Percentiles rank a stretch among this genome's conserved stretches.
These are phyloP conservation scores for Penicillium canescens DNA, from an alignment of 495 filamentous ascomycete species.

Conservation along the genomic window DNA sequence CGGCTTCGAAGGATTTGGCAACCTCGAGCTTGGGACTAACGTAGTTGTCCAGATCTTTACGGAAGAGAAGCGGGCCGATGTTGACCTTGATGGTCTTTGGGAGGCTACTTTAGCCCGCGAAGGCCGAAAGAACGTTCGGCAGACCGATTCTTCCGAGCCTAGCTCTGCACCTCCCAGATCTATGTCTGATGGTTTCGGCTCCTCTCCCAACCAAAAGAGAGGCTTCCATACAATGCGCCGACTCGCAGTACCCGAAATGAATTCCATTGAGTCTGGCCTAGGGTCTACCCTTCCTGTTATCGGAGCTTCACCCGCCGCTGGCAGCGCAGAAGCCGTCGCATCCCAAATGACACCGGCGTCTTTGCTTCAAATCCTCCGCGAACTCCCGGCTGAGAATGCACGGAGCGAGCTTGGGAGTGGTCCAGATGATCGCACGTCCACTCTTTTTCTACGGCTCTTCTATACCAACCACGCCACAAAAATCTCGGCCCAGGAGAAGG, in stretches of 20 bases:
- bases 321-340: constrained; percentile 2
- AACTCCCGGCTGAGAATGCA: constrained; percentile 29
- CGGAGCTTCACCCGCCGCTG: background rate
- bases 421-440: constrained; percentile 43
- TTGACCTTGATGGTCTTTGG: constrained; percentile 86
- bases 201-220: constrained; percentile 19
- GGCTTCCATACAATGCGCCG: constrained; percentile 17
- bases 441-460: constrained; percentile 49
- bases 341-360: constrained; percentile 16
- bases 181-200: constrained; percentile 20
- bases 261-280: background rate
- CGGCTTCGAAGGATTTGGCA: constrained; percentile 74
- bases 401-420: constrained; percentile 40
- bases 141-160: constrained; percentile 11
- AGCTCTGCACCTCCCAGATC: constrained; percentile 16
- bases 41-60: constrained; percentile 92
- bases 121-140: constrained; percentile 31
- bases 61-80: constrained; percentile 76
- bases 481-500: constrained; percentile 30
- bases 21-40: constrained; percentile 51
- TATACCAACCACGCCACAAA: constrained; percentile 31
- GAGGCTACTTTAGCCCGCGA: constrained; percentile 47
- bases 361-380: constrained; percentile 37
- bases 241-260: constrained; percentile 10
- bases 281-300: constrained; percentile 1